A percentile compares a stretch with the other conserved stretches of the same genome.
These are phyloP conservation scores for Stipa capillata DNA, from an alignment of 176 grass and related monocot genomes.

Conservation along the genomic window DNA sequence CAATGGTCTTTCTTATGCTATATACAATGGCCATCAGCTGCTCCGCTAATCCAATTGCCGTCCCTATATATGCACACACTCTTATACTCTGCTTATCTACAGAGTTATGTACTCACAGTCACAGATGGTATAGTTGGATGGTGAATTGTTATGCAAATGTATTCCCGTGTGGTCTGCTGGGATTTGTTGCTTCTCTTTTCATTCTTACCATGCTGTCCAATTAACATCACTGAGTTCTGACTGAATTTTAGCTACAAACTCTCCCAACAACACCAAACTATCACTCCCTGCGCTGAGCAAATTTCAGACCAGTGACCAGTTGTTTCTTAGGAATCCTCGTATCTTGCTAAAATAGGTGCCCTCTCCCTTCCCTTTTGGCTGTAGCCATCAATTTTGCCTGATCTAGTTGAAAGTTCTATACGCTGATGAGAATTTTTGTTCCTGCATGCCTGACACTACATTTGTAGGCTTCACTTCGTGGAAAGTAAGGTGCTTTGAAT, in stretches of 20 bases:
- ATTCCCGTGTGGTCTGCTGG: not conserved
- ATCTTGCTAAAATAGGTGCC: no score
- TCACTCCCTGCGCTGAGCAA: no score
- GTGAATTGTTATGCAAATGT: not conserved
- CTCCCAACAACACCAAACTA: not conserved
- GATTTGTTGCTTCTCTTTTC: not conserved
- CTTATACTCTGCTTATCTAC: not conserved
- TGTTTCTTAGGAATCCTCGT: no score
- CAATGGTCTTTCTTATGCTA: not conserved
- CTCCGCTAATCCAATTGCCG: not conserved
- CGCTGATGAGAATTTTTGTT: not conserved
- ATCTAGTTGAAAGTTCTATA: not conserved
- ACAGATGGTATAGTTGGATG: not conserved
- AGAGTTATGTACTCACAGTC: not conserved
- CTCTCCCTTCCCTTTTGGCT: not conserved
- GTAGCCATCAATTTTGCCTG: not conserved
- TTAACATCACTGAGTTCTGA: not conserved
- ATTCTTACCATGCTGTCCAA: not conserved
- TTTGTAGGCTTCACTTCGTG: not conserved
- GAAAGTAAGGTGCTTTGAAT: not conserved
- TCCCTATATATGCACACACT: not conserved
- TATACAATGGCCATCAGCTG: not conserved
- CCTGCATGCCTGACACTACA: not conserved
- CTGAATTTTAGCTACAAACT: not conserved
- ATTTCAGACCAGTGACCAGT: no score